Percentiles rank a stretch among this genome's conserved stretches.
phyloP scores from a whole-genome alignment of 371 early-diverging fungal genomes.

The Mucor saturninus region DNA sequence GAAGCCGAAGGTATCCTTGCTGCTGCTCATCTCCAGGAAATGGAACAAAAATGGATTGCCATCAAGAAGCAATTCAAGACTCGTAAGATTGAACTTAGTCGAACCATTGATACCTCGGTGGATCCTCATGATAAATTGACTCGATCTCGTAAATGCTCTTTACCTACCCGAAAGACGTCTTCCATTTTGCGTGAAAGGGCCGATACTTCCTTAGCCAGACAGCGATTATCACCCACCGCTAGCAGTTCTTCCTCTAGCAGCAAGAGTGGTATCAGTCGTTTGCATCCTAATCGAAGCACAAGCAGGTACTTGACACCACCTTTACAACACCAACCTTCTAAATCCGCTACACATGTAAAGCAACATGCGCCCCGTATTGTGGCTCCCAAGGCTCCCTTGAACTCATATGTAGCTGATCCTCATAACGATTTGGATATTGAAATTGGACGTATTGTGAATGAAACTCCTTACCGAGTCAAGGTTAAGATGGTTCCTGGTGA shows the following conservation, averaged over 20 bases:
- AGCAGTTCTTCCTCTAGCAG: conserved; percentile 20
- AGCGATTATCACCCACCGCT: conserved; percentile 24
- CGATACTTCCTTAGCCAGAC: conserved; percentile 21
- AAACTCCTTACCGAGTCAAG: conserved; percentile 48
- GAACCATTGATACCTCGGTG: conserved; percentile 30
- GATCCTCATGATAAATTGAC: conserved; percentile 22
- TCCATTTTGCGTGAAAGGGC: conserved; percentile 30
- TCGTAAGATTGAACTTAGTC: conserved; percentile 37
- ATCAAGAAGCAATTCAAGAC: conserved; percentile 37
- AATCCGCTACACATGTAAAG: conserved; percentile 32
- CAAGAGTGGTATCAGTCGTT: background rate
- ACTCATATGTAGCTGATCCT: conserved; percentile 66
- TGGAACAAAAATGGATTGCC: conserved; percentile 28
- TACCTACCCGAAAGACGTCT: conserved; percentile 49
- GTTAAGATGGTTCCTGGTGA: conserved; percentile 66
- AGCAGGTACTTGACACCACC: conserved; percentile 14
- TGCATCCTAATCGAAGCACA: background rate
- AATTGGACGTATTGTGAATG: conserved; percentile 74
- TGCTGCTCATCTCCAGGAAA: conserved; percentile 15
- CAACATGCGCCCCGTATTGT: conserved; percentile 5
- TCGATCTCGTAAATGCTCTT: conserved; percentile 44
- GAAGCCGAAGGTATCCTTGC: conserved; percentile 10
- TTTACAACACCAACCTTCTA: conserved; percentile 33
- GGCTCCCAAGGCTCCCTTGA: conserved; percentile 32
- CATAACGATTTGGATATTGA: conserved; percentile 72